These are phyloP conservation scores for Zygoascus sp. DNA, from an alignment of 1,139 yeast genomes.

Conservation along the genomic window DNA sequence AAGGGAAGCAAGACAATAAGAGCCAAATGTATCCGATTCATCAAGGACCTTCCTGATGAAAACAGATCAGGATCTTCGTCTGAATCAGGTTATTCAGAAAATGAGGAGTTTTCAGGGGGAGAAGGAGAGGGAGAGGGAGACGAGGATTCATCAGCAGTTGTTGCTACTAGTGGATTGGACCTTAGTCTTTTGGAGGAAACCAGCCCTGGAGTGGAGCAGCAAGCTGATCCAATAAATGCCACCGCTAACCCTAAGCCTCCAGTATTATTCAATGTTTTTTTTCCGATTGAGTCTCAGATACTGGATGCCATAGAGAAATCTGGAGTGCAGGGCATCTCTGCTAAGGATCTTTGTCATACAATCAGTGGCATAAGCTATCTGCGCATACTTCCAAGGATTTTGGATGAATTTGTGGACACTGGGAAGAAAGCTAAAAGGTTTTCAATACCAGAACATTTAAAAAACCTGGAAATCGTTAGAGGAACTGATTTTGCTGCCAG, in stretches of 20 bases:
- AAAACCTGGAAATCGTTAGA: conserved; percentile 47
- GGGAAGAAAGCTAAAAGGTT: conserved; percentile 29
- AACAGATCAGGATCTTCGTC: conserved; percentile 16
- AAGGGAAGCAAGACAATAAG: conserved; percentile 43
- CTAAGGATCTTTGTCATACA: conserved; percentile 47
- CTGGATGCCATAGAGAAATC: conserved; percentile 43
- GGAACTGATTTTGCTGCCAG: conserved; percentile 73
- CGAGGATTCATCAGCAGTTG: conserved; percentile 27
- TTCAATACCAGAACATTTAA: conserved; percentile 29
- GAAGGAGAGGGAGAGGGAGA: conserved; percentile 31
- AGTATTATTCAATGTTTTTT: conserved; percentile 45
- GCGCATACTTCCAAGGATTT: conserved; percentile 46
- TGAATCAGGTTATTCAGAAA: conserved; percentile 25
- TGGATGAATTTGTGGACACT: conserved; percentile 41
- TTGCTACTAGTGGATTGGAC: conserved; percentile 10
- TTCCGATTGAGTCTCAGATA: conserved; percentile 62
- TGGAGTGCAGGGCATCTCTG: conserved; percentile 50
- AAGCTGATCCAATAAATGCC: no score
- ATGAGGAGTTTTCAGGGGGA: conserved; percentile 37
- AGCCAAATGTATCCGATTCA: conserved; percentile 56
- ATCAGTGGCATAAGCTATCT: conserved; percentile 53
- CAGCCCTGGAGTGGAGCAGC: no score
- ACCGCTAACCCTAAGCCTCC: conserved; percentile 24
- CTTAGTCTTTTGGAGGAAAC: conserved; percentile 18
- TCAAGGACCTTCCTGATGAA: conserved; percentile 44